phyloP scores from a whole-genome alignment of 495 filamentous ascomycete species.

The Pyronema domesticum region DNA sequence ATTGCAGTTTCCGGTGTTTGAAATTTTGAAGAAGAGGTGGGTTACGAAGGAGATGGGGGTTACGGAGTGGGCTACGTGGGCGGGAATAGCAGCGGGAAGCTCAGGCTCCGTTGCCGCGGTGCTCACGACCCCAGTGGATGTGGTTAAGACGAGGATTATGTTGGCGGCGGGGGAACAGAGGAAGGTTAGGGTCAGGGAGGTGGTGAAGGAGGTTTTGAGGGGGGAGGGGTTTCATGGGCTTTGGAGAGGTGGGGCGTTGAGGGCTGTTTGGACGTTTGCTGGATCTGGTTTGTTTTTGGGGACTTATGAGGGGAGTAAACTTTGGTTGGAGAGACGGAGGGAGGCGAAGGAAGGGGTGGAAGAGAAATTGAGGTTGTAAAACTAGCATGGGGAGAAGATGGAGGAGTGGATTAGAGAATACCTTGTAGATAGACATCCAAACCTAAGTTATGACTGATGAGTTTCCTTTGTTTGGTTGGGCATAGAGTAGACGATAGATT shows the following conservation, averaged over 20 bases:
- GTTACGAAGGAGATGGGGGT: constrained; percentile 5
- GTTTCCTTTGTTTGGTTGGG: too few species aligned
- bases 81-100: constrained; percentile 47
- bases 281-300: constrained; percentile 72
- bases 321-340: constrained; percentile 45
- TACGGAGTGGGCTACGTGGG: constrained; percentile 39
- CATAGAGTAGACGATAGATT: too few species aligned
- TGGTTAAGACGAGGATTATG: constrained; percentile 22
- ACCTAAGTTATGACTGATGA: too few species aligned
- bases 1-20: constrained; percentile 76
- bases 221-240: constrained; percentile 53
- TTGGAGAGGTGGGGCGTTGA: constrained; percentile 57
- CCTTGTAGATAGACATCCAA: too few species aligned
- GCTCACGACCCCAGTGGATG: constrained; percentile 14
- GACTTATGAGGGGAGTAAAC: constrained; percentile 62
- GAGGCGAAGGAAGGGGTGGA: constrained; percentile 13
- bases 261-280: constrained; percentile 63
- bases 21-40: constrained; percentile 37
- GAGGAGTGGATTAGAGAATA: too few species aligned
- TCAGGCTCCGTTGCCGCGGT: constrained; percentile 53
- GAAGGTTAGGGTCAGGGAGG: constrained; percentile 18
- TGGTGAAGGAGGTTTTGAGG: constrained; percentile 42
- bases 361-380: neutral
- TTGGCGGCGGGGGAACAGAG: constrained; percentile 33
- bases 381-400: too few species aligned